Conservation (phyloP, 352 stramenopile genomes). For the Pythium pectinolyticum region DNA sequence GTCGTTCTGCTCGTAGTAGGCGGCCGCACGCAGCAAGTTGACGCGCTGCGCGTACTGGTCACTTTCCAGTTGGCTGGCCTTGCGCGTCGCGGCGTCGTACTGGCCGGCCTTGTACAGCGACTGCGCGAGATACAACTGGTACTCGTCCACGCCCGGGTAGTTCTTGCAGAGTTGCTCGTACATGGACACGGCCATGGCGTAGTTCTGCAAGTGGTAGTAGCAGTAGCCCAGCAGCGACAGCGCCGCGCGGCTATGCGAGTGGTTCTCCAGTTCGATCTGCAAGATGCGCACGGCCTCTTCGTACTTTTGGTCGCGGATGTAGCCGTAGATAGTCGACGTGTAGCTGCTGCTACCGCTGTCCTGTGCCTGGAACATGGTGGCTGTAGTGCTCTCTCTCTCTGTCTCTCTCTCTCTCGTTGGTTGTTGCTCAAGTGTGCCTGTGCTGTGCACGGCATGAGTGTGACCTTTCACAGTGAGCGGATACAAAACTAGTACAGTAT, state of each 20-base stretch:
- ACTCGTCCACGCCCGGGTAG: conserved; percentile 94
- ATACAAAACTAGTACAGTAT: not conserved
- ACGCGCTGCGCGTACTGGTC: conserved; percentile 88
- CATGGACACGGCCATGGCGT: conserved; percentile 85
- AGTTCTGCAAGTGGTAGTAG: conserved; percentile 97
- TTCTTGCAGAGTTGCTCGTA: conserved; percentile 94
- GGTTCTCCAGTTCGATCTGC: conserved; percentile 91
- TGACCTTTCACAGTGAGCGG: conserved; percentile 16
- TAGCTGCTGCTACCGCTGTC: conserved; percentile 84
- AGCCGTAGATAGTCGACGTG: conserved; percentile 93
- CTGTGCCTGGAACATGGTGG: conserved; percentile 64
- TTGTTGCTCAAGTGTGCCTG: too few relatives aligned
- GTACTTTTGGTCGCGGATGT: conserved; percentile 94
- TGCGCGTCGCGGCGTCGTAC: conserved; percentile 77
- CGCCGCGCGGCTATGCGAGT: conserved; percentile 89
- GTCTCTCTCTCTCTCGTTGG: too few relatives aligned
- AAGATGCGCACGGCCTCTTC: conserved; percentile 92
- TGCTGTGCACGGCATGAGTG: not conserved
- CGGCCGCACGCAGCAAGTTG: conserved; percentile 83
- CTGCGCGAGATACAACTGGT: conserved; percentile 95
- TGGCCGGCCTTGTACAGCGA: conserved; percentile 91
- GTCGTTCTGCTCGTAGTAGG: conserved; percentile 97
- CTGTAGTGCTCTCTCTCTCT: not conserved
- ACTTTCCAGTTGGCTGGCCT: conserved; percentile 79
- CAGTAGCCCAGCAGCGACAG: conserved; percentile 97